Conservation (phyloP, 805 yeast species). For the Kodamaea kakaduensis region DNA sequence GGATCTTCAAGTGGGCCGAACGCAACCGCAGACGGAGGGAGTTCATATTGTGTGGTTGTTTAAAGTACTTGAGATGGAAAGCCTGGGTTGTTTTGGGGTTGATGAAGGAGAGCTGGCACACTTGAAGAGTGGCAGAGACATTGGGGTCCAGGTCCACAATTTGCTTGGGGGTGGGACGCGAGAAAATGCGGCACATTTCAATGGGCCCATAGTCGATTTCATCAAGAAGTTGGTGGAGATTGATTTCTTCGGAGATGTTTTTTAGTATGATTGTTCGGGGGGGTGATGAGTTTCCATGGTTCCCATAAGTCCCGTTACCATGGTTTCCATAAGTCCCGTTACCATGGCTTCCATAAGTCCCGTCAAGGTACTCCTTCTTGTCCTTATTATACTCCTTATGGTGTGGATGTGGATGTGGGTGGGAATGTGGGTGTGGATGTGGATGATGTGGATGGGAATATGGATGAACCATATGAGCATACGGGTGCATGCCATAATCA, state of each 20-base stretch:
- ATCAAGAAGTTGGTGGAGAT: slow-evolving; percentile 36
- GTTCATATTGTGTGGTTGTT: slow-evolving; percentile 22
- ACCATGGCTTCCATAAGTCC: too few species aligned
- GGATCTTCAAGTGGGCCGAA: slow-evolving; percentile 27
- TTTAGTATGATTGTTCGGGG: slow-evolving; percentile 33
- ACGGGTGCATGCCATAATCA: too few species aligned
- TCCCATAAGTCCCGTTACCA: too few species aligned
- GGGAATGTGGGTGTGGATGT: too few species aligned
- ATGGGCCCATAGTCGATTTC: slow-evolving; percentile 56
- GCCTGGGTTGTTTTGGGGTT: slow-evolving; percentile 30
- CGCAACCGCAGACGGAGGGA: slow-evolving; percentile 21
- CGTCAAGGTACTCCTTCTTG: too few species aligned
- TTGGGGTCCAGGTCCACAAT: slow-evolving; percentile 10
- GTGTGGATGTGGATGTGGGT: too few species aligned
- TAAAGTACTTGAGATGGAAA: slow-evolving; percentile 31
- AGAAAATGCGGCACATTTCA: slow-evolving; percentile 49
- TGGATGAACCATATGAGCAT: too few species aligned
- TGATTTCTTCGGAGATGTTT: slow-evolving; percentile 23
- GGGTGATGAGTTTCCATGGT: too few species aligned
- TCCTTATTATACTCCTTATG: too few species aligned
- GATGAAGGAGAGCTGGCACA: slow-evolving; percentile 36
- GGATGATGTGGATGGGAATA: too few species aligned
- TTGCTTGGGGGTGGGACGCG: slow-evolving; percentile 24
- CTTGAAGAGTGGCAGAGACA: slow-evolving; percentile 17
- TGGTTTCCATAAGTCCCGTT: too few species aligned